Conservation (phyloP, 2,329 filamentous ascomycete genomes). For the Fusarium concolor region DNA sequence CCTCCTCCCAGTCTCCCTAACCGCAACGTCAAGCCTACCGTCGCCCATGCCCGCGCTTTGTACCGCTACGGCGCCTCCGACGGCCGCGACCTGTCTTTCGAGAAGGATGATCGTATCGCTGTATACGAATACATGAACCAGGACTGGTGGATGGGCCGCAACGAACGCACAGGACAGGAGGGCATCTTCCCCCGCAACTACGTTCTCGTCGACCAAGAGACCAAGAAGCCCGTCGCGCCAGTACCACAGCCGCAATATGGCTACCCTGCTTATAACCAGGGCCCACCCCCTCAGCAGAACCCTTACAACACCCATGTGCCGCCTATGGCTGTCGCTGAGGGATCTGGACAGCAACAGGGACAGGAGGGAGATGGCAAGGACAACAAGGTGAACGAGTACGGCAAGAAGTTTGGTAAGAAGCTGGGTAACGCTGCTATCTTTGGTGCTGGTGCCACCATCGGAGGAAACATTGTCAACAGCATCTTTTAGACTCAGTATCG, state of each 20-base stretch:
- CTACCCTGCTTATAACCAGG: conserved; percentile 54
- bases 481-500: conserved; percentile 73
- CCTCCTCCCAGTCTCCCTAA: conserved; percentile 56
- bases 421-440: conserved; percentile 84
- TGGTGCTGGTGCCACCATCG: conserved; percentile 91
- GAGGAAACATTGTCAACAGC: conserved; percentile 88
- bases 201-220: conserved; percentile 77
- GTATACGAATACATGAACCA: conserved; percentile 95
- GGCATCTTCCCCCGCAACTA: conserved; percentile 97
- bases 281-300: conserved; percentile 64
- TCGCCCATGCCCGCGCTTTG: conserved; percentile 81
- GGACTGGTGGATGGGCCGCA: conserved; percentile 96
- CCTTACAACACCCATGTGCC: conserved; percentile 79
- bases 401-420: conserved; percentile 98
- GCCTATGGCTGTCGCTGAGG: conserved; percentile 77
- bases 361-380: conserved; percentile 66
- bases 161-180: conserved; percentile 82
- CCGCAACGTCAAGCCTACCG: conserved; percentile 64
- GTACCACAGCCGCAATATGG: conserved; percentile 53
- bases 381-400: conserved; percentile 76
- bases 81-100: conserved; percentile 82
- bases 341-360: conserved; percentile 57
- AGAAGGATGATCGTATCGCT: conserved; percentile 81
- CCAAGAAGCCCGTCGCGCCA: conserved; percentile 53
- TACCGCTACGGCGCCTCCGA: conserved; percentile 86